Percentiles rank a stretch among this genome's conserved stretches.
Conservation (phyloP, 208 protist species). For the Strigomonas galati region DNA sequence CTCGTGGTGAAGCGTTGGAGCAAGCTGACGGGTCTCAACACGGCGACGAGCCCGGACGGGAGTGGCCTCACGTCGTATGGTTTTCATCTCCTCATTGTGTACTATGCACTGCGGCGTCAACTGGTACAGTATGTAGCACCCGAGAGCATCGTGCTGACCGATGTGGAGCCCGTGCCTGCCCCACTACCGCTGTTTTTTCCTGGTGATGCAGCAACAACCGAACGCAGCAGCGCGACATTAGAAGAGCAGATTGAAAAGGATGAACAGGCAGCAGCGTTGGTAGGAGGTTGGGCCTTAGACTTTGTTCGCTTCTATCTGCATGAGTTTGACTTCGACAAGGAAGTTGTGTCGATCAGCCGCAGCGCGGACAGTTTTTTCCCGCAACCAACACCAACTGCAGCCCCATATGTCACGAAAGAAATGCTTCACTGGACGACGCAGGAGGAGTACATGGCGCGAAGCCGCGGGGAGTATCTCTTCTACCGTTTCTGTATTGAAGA, state of each 20-base stretch:
- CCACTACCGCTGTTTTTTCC: background rate
- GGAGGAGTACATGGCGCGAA: conserved; percentile 72
- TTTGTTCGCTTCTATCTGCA: conserved; percentile 76
- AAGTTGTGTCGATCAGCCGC: conserved; percentile 73
- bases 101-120: conserved; percentile 69
- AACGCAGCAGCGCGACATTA: background rate
- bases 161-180: conserved; percentile 33
- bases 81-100: conserved; percentile 84
- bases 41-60: conserved; percentile 28
- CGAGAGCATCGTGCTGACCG: conserved; percentile 24
- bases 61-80: conserved; percentile 87
- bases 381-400: background rate
- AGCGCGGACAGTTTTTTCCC: background rate
- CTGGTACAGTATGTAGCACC: conserved; percentile 60
- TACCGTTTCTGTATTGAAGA: conserved; percentile 91
- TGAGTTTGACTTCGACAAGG: conserved; percentile 58
- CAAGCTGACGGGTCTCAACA: conserved; percentile 76
- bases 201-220: conserved; percentile 25
- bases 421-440: conserved; percentile 74
- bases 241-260: background rate
- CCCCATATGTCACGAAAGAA: conserved; percentile 48
- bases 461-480: conserved; percentile 69
- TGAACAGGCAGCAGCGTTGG: conserved; percentile 20
- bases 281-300: conserved; percentile 69
- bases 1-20: conserved; percentile 86